A percentile compares a stretch with the other conserved stretches of the same genome.
These are phyloP conservation scores for Sechiopsis laciniata DNA, from an alignment of 306 rosid genomes.

Conservation along the genomic window DNA sequence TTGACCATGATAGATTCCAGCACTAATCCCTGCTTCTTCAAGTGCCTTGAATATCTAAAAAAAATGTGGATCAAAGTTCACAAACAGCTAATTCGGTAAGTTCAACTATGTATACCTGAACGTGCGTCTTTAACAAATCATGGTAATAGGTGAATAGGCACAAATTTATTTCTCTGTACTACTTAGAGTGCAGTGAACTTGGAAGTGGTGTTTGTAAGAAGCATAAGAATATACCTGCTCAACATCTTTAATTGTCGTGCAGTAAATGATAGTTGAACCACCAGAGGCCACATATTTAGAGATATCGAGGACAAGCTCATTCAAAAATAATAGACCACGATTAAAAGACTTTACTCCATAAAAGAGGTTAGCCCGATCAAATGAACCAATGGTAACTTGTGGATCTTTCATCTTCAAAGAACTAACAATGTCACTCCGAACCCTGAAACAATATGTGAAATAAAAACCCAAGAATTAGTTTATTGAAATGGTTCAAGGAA, in stretches of 20 bases:
- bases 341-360: constrained; percentile 71
- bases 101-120: not conserved
- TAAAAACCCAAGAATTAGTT: constrained; percentile 12
- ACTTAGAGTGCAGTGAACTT: not conserved
- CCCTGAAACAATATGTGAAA: constrained; percentile 45
- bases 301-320: constrained; percentile 61
- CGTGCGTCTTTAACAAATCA: not conserved
- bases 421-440: constrained; percentile 58
- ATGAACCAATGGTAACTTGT: constrained; percentile 59
- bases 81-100: constrained; percentile 21
- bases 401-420: constrained; percentile 75
- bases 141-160: not conserved
- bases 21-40: constrained; percentile 52
- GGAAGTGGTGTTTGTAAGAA: not conserved
- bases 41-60: constrained; percentile 56
- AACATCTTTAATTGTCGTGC: constrained; percentile 83
- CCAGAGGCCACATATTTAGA: constrained; percentile 45
- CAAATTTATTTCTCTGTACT: not conserved
- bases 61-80: constrained; percentile 16
- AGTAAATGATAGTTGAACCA: constrained; percentile 77
- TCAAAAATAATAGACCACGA: constrained; percentile 49
- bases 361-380: constrained; percentile 78
- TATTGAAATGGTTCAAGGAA: constrained; percentile 5
- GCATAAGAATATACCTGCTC: constrained; percentile 51
- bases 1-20: constrained; percentile 78